Conservation (phyloP, 345 rosid species). For the Gossypium herbaceum region DNA sequence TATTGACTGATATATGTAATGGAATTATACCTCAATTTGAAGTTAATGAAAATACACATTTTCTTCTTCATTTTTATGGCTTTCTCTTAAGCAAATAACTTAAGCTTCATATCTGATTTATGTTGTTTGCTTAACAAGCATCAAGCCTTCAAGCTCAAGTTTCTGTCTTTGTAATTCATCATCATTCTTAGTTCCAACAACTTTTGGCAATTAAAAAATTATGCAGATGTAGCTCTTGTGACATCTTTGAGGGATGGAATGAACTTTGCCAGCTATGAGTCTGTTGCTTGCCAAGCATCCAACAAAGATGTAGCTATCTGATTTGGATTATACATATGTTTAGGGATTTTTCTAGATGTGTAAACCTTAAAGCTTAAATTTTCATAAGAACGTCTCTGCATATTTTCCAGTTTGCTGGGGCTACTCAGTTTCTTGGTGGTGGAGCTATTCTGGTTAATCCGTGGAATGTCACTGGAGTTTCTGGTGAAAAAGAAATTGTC, state of each 20-base stretch:
- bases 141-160: no score
- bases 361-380: background rate
- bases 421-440: constrained; percentile 64
- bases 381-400: background rate
- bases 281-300: constrained; percentile 60
- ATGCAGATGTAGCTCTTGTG: constrained; percentile 54
- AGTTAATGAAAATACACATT: no score
- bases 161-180: no score
- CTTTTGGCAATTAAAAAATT: background rate
- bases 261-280: constrained; percentile 63
- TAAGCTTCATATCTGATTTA: no score
- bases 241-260: constrained; percentile 58
- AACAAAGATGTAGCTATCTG: constrained; percentile 31
- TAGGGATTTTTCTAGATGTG: background rate
- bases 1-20: no score
- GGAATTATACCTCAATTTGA: no score
- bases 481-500: constrained; percentile 52
- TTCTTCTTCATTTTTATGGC: no score
- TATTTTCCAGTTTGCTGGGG: constrained; percentile 50
- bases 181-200: no score
- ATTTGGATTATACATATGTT: background rate
- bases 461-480: constrained; percentile 54
- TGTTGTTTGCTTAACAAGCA: no score
- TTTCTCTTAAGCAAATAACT: no score
- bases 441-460: constrained; percentile 58